These are phyloP conservation scores for Ophidiomyces ophidiicola DNA, from an alignment of 2,329 filamentous ascomycete species.

Conservation along the genomic window DNA sequence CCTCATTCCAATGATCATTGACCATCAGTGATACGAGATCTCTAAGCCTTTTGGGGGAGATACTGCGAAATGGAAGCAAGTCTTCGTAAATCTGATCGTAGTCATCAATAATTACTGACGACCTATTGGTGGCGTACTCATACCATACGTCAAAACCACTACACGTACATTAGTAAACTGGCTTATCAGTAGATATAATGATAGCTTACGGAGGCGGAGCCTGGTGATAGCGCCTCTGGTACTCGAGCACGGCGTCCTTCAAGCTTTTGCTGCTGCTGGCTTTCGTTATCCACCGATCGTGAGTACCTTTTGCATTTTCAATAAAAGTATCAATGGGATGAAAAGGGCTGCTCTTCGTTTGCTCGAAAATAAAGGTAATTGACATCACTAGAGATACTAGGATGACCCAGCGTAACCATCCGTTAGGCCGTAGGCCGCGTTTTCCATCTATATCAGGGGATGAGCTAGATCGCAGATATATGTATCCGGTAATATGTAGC, in stretches of 20 bases:
- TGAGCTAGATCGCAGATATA: slow-evolving; percentile 22
- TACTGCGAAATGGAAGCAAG: slow-evolving; percentile 43
- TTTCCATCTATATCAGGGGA: slow-evolving; percentile 23
- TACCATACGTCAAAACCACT: slow-evolving; percentile 49
- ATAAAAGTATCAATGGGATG: slow-evolving; percentile 48
- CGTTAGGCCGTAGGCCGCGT: slow-evolving; percentile 20
- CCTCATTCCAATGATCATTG: slow-evolving; percentile 43
- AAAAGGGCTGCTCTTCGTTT: slow-evolving; percentile 29
- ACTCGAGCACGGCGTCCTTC: slow-evolving; percentile 39
- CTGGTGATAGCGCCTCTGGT: slow-evolving; percentile 41
- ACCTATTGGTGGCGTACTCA: slow-evolving; percentile 41
- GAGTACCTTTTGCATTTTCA: slow-evolving; percentile 36
- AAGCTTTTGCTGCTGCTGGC: slow-evolving; percentile 39
- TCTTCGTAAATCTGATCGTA: slow-evolving; percentile 49
- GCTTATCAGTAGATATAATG: slow-evolving; percentile 9
- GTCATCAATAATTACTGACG: slow-evolving; percentile 46
- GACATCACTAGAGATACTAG: slow-evolving; percentile 34
- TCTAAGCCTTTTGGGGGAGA: slow-evolving; percentile 41
- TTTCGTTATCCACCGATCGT: slow-evolving; percentile 39
- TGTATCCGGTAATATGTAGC: slow-evolving; percentile 21
- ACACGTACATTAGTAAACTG: slow-evolving; percentile 1
- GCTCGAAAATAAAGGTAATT: slow-evolving; percentile 30
- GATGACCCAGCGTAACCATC: slow-evolving; percentile 28
- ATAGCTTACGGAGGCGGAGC: slow-evolving; percentile 42
- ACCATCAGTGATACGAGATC: slow-evolving; percentile 42